Evolutionary conservation across 2,329 filamentous ascomycete genomes (phyloP).

Genomic region (Westerdykella sp.): DNA sequence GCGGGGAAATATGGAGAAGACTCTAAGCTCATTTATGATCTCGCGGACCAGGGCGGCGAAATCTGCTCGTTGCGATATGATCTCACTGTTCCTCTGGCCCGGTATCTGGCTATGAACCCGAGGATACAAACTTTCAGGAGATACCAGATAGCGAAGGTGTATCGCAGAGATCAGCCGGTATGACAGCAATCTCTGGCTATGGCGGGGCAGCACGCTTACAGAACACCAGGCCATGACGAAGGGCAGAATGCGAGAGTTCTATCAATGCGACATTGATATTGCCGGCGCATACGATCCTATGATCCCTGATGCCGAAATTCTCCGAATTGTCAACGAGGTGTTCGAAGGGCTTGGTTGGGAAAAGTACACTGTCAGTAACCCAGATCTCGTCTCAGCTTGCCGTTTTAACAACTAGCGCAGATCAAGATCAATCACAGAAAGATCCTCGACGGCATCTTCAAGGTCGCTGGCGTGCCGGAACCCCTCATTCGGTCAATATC

Average conservation of each 20-base stretch:
- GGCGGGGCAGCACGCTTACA: too few relatives aligned
- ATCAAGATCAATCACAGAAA: constrained; percentile 96
- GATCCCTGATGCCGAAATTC: constrained; percentile 85
- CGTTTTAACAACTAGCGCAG: too few relatives aligned
- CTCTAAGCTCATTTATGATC: constrained; percentile 84
- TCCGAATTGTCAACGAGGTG: constrained; percentile 77
- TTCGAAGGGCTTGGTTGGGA: constrained; percentile 74
- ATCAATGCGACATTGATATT: constrained; percentile 96
- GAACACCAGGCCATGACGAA: constrained; percentile 58
- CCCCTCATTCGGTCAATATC: constrained; percentile 87
- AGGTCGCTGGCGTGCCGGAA: constrained; percentile 79
- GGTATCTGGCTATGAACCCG: constrained; percentile 89
- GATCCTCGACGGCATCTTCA: constrained; percentile 87
- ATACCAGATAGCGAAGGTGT: constrained; percentile 93
- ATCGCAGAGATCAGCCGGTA: constrained; percentile 66
- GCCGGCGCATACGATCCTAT: constrained; percentile 82
- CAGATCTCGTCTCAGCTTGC: too few relatives aligned
- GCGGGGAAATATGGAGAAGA: constrained; percentile 90
- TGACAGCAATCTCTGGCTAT: constrained; percentile 37
- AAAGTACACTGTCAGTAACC: constrained; percentile 51
- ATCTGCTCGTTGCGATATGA: constrained; percentile 80
- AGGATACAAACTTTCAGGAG: constrained; percentile 79
- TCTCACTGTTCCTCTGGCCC: constrained; percentile 81
- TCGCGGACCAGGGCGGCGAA: constrained; percentile 82
- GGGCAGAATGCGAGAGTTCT: constrained; percentile 91